Evolutionary conservation across 345 rosid genomes (phyloP).

Genomic region (Kandelia obovata): DNA sequence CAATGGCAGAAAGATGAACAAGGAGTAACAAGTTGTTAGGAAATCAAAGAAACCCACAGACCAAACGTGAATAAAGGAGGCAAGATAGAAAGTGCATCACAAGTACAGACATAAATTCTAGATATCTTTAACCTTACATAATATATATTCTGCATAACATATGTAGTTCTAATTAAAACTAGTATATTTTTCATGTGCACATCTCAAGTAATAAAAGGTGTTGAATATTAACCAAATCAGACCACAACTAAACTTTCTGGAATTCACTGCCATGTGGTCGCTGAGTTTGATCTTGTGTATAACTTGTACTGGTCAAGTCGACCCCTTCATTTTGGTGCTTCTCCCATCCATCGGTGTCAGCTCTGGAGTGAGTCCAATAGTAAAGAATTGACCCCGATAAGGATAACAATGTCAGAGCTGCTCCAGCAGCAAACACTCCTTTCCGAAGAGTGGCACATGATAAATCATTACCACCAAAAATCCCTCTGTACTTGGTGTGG

Average conservation of each 20-base stretch:
- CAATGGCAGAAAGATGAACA: too few relatives aligned
- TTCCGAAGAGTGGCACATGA: conserved; percentile 85
- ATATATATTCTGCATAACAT: background rate
- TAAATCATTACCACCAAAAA: conserved; percentile 37
- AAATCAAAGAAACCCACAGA: too few relatives aligned
- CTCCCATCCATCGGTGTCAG: conserved; percentile 96
- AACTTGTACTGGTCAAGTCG: conserved; percentile 46
- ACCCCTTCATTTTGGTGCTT: conserved; percentile 81
- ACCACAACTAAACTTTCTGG: conserved; percentile 38
- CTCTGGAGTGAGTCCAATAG: conserved; percentile 80
- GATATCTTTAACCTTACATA: background rate
- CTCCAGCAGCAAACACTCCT: conserved; percentile 93
- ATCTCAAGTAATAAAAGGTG: conserved; percentile 17
- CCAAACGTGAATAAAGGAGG: background rate
- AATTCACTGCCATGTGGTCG: conserved; percentile 44
- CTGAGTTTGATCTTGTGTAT: conserved; percentile 32
- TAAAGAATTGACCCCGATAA: conserved; percentile 57
- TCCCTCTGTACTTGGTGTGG: conserved; percentile 74
- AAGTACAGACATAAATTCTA: background rate
- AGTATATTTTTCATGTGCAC: conserved; percentile 5
- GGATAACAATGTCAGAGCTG: conserved; percentile 78
- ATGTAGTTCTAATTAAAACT: background rate
- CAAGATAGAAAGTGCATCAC: background rate
- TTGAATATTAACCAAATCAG: conserved; percentile 8
- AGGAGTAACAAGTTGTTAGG: too few relatives aligned